A percentile compares a stretch with the other conserved stretches of the same genome.
phyloP scores from a whole-genome alignment of 495 filamentous ascomycete genomes.

The Aspergillus conjunctus region DNA sequence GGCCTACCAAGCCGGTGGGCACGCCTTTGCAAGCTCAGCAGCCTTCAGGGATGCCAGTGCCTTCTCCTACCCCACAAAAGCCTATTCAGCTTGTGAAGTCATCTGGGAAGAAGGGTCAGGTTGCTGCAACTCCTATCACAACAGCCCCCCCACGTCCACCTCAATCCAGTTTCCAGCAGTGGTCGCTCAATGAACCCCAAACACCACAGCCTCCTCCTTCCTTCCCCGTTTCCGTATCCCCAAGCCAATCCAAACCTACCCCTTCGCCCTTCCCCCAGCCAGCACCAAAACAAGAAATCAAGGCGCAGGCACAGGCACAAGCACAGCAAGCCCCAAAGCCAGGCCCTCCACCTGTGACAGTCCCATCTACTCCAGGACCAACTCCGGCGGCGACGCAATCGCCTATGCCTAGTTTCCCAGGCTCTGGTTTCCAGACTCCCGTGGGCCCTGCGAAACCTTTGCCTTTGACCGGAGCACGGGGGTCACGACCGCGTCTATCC shows the following conservation, averaged over 20 bases:
- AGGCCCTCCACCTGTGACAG: conserved; percentile 21
- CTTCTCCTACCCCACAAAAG: conserved; percentile 21
- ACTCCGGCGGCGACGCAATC: conserved; percentile 27
- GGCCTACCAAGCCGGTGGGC: conserved; percentile 9
- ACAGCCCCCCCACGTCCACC: conserved; percentile 28
- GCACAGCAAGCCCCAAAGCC: conserved; percentile 12
- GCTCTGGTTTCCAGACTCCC: conserved; percentile 35
- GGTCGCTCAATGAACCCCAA: conserved; percentile 42
- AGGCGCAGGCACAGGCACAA: conserved; percentile 14
- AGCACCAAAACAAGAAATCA: conserved; percentile 17
- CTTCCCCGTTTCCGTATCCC: conserved; percentile 9
- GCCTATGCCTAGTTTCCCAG: conserved; percentile 28
- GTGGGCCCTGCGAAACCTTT: conserved; percentile 29
- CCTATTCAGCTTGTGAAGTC: conserved; percentile 15
- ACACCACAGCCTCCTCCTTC: conserved; percentile 33
- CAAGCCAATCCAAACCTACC: conserved; percentile 20
- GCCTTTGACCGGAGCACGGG: conserved; percentile 30
- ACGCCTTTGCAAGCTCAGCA: conserved; percentile 33
- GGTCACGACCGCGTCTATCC: conserved; percentile 40
- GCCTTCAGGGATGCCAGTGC: conserved; percentile 23
- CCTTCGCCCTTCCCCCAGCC: conserved; percentile 22
- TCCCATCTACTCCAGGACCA: conserved; percentile 38
- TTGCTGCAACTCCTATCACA: conserved; percentile 16
- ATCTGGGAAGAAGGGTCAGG: conserved; percentile 23
- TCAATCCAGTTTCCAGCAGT: conserved; percentile 47